phyloP scores from a whole-genome alignment of 1,139 yeast genomes.

The Protomyces lactucae-debilis region DNA sequence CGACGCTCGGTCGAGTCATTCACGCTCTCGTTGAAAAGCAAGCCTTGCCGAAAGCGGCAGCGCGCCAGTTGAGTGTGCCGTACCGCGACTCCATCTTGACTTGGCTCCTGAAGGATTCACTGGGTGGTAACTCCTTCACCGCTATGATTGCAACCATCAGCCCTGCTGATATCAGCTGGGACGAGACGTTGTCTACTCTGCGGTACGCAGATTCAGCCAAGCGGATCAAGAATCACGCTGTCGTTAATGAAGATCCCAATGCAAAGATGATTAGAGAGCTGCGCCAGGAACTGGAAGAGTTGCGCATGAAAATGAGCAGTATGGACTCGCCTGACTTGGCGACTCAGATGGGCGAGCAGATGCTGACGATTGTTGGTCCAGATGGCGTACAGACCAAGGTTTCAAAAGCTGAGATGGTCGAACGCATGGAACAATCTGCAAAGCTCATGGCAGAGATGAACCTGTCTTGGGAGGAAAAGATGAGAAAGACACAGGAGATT shows the following conservation, averaged over 20 bases:
- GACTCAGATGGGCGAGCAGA: constrained; percentile 8
- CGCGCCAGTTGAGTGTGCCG: constrained; percentile 46
- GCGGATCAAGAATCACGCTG: constrained; percentile 48
- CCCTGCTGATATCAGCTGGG: constrained; percentile 57
- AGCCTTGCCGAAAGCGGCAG: constrained; percentile 32
- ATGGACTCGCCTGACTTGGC: neutral
- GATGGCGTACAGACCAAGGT: constrained; percentile 30
- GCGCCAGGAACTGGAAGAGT: constrained; percentile 35
- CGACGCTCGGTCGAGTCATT: constrained; percentile 71
- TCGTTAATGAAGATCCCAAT: constrained; percentile 36
- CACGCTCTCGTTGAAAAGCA: constrained; percentile 50
- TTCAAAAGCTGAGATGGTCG: constrained; percentile 34
- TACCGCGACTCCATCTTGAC: constrained; percentile 70
- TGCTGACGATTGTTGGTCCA: constrained; percentile 27
- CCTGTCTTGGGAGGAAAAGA: constrained; percentile 37
- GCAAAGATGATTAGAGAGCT: constrained; percentile 37
- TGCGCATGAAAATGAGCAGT: constrained; percentile 31
- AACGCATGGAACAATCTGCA: constrained; percentile 35
- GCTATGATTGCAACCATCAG: constrained; percentile 73
- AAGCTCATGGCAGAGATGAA: constrained; percentile 35
- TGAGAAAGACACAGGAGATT: constrained; percentile 34
- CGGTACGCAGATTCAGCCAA: constrained; percentile 74
- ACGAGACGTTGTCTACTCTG: constrained; percentile 67
- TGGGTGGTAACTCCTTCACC: constrained; percentile 71
- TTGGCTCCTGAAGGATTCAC: constrained; percentile 63